Evolutionary conservation across 2,329 filamentous ascomycete species (phyloP).

Genomic region (Trichoderma gracile): DNA sequence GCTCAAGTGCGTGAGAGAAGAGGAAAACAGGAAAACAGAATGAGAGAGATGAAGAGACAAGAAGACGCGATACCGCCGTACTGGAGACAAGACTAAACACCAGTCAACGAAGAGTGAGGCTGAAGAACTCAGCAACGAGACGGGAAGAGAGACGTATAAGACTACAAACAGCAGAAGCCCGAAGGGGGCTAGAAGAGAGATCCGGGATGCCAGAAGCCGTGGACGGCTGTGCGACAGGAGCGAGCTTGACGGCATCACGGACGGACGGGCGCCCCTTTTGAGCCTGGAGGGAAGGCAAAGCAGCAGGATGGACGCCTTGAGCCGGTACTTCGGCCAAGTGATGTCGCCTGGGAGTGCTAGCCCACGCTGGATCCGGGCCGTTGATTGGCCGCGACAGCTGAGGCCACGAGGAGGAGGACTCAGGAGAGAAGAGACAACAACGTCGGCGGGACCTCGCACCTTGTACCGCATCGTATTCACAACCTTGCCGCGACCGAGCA

Average conservation of each 20-base stretch:
- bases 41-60: neutral
- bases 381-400: slow-evolving; percentile 5
- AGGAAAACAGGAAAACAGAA: neutral
- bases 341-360: neutral
- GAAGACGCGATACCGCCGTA: neutral
- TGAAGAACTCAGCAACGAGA: neutral
- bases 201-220: neutral
- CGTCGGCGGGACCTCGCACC: neutral
- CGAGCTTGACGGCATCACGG: slow-evolving; percentile 9
- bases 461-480: too few species aligned
- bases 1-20: neutral
- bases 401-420: neutral
- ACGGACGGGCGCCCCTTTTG: slow-evolving; percentile 25
- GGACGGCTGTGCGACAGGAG: slow-evolving; percentile 6
- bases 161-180: neutral
- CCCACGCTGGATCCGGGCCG: neutral
- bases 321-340: neutral
- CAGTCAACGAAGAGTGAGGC: too few species aligned
- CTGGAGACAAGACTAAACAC: too few species aligned
- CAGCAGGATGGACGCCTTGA: neutral
- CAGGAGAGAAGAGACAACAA: slow-evolving; percentile 33
- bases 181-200: neutral
- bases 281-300: slow-evolving; percentile 22
- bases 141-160: neutral
- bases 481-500: too few species aligned